Percentiles rank a stretch among this genome's conserved stretches.
Conservation (phyloP, 345 rosid species). For the Eucalyptus cloeziana region DNA sequence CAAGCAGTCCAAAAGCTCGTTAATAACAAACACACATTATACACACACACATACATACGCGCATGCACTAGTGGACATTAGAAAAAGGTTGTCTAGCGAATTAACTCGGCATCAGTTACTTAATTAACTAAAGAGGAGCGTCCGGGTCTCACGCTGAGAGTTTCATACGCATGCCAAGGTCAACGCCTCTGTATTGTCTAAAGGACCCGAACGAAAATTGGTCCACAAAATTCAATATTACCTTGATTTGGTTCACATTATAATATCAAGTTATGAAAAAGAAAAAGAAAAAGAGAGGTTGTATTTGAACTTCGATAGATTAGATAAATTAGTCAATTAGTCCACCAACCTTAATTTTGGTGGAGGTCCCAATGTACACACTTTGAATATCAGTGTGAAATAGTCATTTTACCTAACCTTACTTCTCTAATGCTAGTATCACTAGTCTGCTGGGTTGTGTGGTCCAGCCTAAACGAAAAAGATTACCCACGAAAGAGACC, state of each 20-base stretch:
- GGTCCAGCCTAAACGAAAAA: not conserved
- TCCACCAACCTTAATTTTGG: not conserved
- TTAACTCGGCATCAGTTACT: not conserved
- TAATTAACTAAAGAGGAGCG: not conserved
- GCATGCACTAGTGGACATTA: not conserved
- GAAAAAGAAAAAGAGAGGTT: not conserved
- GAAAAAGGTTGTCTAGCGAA: not conserved
- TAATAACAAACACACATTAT: too few relatives aligned
- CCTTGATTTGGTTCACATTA: not conserved
- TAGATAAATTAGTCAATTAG: not conserved
- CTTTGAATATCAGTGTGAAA: not conserved
- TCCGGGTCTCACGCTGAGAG: not conserved
- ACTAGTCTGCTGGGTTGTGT: fast-evolving
- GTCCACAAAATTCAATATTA: not conserved
- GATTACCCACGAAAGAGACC: not conserved
- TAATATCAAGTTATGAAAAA: too few relatives aligned
- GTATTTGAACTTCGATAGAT: not conserved
- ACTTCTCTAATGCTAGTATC: too few relatives aligned
- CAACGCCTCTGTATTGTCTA: not conserved
- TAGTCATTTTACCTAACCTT: not conserved
- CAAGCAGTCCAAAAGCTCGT: too few relatives aligned
- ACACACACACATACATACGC: too few relatives aligned
- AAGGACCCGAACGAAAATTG: not conserved
- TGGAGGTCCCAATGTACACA: too few relatives aligned
- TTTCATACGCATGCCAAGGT: not conserved